Base-by-base conservation (phyloP, 2,329 filamentous ascomycete genomes). In the Westerdykella aurantiaca region DNA sequence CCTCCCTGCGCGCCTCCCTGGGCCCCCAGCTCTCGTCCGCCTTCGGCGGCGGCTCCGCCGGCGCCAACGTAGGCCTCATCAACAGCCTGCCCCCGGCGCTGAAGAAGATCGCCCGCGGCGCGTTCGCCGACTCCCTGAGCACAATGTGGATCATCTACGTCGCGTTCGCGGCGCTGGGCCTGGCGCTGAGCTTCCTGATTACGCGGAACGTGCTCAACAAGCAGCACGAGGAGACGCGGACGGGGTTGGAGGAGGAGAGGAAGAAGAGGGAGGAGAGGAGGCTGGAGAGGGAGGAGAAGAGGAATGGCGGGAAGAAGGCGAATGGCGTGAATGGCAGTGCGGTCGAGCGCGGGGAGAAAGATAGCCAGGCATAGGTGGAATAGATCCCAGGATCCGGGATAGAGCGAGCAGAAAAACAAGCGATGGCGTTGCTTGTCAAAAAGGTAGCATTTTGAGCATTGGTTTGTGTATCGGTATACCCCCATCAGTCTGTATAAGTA, bases 21-120 rank as follows among this genome's bases (percentile, higher is more conserved):
- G 77, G 77, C 0, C 67, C 70, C 0, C 58, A 76, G 3, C 67
- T 75, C 1, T 80, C 80, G 0, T 53, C 62, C 4, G 56, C 70
- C 18, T 73, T 87, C 5, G 74, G 78, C 3, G 81, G 82, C n/a
- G 68, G 71, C 50, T 73, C 76, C 44, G 80, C 83, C 31, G 75
- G 80, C 12, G 76, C 83, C 16, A 82, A 78, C 56, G 78, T 83
- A 1, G 70, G 75, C 16, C 56, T 79, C 9, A 76, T 86, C 16
- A 68, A 73, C n/a, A 51, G 58, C 0, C 68, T 87, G 6, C 71
- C 72, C 0, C 65, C 69, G 0, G 61, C 64, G 2, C 69, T 79
- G 39, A 74, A 69, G 51, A 46, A 37, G 1, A 55, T 70, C 7
- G 72, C 72, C 1, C 58, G 70, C 16, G 49, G 53, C 5, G 71